Evolutionary conservation across 73 alveolate genomes (phyloP).

Genomic region (Paramecium sexaurelia): DNA sequence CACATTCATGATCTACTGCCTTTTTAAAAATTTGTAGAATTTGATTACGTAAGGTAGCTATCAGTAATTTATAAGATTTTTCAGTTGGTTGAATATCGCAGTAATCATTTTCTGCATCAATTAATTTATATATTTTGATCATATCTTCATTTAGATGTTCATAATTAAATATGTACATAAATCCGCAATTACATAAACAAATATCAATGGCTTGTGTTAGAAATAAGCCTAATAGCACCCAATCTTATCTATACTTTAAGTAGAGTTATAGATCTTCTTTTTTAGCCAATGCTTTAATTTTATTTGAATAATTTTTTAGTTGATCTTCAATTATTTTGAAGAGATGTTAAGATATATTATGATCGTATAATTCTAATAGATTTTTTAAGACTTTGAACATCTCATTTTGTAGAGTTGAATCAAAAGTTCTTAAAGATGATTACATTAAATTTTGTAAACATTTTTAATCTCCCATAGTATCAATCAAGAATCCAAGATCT

Average conservation of each 20-base stretch:
- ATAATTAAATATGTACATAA: conserved; percentile 51
- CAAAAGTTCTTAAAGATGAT: background rate
- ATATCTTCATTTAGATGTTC: conserved; percentile 51
- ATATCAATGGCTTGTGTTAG: background rate
- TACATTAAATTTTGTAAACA: conserved; percentile 30
- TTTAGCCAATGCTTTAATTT: conserved; percentile 2
- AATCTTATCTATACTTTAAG: conserved; percentile 21
- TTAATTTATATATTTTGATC: background rate
- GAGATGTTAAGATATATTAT: background rate
- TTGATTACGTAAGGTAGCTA: conserved; percentile 12
- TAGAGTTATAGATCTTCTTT: conserved; percentile 23
- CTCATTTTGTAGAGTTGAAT: background rate
- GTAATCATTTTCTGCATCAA: conserved; percentile 16
- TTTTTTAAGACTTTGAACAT: background rate
- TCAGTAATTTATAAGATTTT: background rate
- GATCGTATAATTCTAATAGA: conserved; percentile 4
- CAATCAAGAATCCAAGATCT: conserved; percentile 40
- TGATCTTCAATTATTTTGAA: conserved; percentile 22
- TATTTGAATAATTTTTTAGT: background rate
- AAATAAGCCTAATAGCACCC: conserved; percentile 18
- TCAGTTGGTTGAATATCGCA: background rate
- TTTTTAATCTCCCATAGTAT: conserved; percentile 40
- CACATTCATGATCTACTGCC: conserved; percentile 49
- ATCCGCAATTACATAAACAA: background rate
- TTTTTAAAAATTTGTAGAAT: background rate